Percentiles rank a stretch among this genome's conserved stretches.
Conservation (phyloP, 2,329 filamentous ascomycete species). For the Fusarium sp. region DNA sequence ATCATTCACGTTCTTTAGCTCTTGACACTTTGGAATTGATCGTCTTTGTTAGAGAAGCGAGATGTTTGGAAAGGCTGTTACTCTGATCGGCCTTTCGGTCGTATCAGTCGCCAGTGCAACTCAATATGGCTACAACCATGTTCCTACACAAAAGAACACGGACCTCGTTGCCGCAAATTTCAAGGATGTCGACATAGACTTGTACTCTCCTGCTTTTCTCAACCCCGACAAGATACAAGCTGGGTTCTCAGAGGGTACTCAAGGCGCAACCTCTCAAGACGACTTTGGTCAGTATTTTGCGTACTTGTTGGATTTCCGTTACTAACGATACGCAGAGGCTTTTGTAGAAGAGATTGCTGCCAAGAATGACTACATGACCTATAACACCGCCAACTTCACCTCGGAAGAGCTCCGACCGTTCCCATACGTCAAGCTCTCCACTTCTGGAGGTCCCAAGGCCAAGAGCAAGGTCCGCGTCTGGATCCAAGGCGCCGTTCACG, state of each 20-base stretch:
- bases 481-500: slow-evolving; percentile 49
- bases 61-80: slow-evolving; percentile 3
- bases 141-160: slow-evolving; percentile 7
- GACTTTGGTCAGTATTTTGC: slow-evolving; percentile 18
- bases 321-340: slow-evolving; percentile 5
- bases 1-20: background rate
- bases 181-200: slow-evolving; percentile 25
- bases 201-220: slow-evolving; percentile 22
- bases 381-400: slow-evolving; percentile 30
- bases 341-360: slow-evolving; percentile 19
- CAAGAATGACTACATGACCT: slow-evolving; percentile 30
- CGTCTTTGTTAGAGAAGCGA: too few relatives aligned
- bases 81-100: slow-evolving; percentile 9
- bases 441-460: slow-evolving; percentile 1
- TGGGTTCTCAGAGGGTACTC: slow-evolving; percentile 28
- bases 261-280: slow-evolving; percentile 30
- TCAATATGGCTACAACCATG: slow-evolving; percentile 35
- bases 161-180: slow-evolving; percentile 29
- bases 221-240: background rate
- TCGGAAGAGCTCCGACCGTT: slow-evolving; percentile 32
- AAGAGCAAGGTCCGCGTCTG: slow-evolving; percentile 46
- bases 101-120: slow-evolving; percentile 16
- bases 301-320: fast-evolving
- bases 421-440: slow-evolving; percentile 32
- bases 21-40: background rate